These are phyloP conservation scores for Cyberlindnera americana DNA, from an alignment of 805 yeast species.

Conservation along the genomic window DNA sequence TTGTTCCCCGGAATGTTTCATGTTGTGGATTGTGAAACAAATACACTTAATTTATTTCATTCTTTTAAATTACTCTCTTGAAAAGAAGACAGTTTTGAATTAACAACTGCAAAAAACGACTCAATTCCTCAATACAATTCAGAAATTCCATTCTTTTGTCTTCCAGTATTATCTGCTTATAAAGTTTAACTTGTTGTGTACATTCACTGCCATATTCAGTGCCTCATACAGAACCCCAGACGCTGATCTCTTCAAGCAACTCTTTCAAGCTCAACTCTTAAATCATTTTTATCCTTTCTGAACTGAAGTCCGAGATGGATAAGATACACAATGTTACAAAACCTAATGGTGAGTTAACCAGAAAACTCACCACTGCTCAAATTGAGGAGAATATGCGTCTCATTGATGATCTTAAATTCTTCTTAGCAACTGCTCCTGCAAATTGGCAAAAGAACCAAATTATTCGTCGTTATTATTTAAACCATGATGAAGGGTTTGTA, in stretches of 20 bases:
- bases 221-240: not conserved
- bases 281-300: not conserved
- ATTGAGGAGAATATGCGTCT: constrained; percentile 54
- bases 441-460: constrained; percentile 89
- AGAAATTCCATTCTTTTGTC: too few species aligned
- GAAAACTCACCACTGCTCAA: constrained; percentile 21
- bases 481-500: constrained; percentile 89
- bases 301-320: constrained; percentile 4
- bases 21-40: constrained; percentile 14
- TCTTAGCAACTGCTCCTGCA: constrained; percentile 90
- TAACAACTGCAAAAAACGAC: too few species aligned
- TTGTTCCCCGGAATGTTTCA: constrained; percentile 21
- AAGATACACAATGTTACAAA: constrained; percentile 7
- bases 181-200: too few species aligned
- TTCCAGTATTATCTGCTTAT: too few species aligned
- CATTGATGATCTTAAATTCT: constrained; percentile 78
- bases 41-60: constrained; percentile 7
- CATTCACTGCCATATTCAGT: too few species aligned
- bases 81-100: too few species aligned
- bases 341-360: constrained; percentile 1
- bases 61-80: too few species aligned
- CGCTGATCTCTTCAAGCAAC: not conserved
- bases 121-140: too few species aligned
- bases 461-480: constrained; percentile 78
- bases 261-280: not conserved